Evolutionary conservation across 352 stramenopile species (phyloP).

Genomic region (Labyrinthula sp.): DNA sequence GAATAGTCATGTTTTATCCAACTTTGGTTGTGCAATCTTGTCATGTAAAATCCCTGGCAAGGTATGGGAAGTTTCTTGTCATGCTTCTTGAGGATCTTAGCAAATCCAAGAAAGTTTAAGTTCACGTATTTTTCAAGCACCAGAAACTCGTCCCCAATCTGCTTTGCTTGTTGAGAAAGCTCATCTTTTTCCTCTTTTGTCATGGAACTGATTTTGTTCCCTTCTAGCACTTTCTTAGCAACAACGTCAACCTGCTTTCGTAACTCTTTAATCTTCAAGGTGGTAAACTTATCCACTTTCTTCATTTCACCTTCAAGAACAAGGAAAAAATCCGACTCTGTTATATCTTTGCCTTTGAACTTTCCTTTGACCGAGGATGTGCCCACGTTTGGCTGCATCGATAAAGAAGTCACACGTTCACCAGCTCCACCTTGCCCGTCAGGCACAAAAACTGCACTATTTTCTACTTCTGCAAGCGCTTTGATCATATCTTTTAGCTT

Average conservation of each 20-base stretch:
- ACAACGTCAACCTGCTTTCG: conserved; percentile 37
- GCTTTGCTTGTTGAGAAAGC: conserved; percentile 33
- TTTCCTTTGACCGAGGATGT: background rate
- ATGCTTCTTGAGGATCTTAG: conserved; percentile 71
- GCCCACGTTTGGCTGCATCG: conserved; percentile 25
- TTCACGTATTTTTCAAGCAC: conserved; percentile 63
- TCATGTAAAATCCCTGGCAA: conserved; percentile 54
- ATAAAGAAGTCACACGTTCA: conserved; percentile 32
- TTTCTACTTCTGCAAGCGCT: conserved; percentile 30
- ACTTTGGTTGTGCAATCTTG: conserved; percentile 53
- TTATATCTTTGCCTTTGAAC: conserved; percentile 22
- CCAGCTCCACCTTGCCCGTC: conserved; percentile 14
- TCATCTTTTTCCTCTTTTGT: background rate
- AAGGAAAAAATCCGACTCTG: conserved; percentile 51
- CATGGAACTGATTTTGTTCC: conserved; percentile 5
- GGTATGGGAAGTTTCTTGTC: conserved; percentile 48
- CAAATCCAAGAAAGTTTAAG: conserved; percentile 63
- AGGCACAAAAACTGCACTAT: conserved; percentile 11
- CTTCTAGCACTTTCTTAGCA: conserved; percentile 30
- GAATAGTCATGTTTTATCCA: conserved; percentile 42
- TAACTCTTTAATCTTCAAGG: conserved; percentile 41
- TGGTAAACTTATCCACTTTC: conserved; percentile 52
- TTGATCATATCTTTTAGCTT: conserved; percentile 35
- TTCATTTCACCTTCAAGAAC: conserved; percentile 45
- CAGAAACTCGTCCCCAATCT: conserved; percentile 48